Evolutionary conservation across 306 rosid species (phyloP).

Genomic region (Neltuma alba): DNA sequence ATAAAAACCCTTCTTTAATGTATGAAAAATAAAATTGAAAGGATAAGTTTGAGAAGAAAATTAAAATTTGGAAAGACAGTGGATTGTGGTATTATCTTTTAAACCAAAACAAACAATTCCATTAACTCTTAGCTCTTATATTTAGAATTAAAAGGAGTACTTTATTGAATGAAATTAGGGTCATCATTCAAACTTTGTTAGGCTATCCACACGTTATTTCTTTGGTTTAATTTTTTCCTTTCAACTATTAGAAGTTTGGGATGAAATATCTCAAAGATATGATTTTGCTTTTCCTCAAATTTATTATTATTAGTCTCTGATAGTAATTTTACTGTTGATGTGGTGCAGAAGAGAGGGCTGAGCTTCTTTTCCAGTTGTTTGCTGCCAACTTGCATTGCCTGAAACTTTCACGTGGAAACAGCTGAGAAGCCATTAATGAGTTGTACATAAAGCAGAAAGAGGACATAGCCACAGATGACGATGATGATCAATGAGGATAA

Average conservation of each 20-base stretch:
- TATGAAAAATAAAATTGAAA: no score
- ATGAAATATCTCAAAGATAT: background rate
- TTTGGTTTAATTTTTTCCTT: background rate
- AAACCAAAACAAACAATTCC: no score
- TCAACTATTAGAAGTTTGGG: background rate
- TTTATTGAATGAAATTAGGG: no score
- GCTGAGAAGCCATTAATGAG: conserved; percentile 28
- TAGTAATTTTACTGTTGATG: background rate
- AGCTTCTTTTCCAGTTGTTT: conserved; percentile 74
- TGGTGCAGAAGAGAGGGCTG: conserved; percentile 76
- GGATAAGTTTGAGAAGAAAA: no score
- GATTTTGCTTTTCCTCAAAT: no score
- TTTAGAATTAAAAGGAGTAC: no score
- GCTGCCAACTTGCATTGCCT: conserved; percentile 71
- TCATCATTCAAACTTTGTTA: background rate
- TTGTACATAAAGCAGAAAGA: conserved; percentile 43
- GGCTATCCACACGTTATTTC: background rate
- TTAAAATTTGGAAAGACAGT: no score
- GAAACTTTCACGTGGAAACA: conserved; percentile 36
- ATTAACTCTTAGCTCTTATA: no score
- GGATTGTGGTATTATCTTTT: no score
- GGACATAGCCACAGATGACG: background rate
- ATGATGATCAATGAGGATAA: background rate
- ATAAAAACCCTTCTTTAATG: no score
- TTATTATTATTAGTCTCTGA: background rate